Evolutionary conservation across 176 grass and related monocot genomes (phyloP).

Genomic region (Rhipidocladum racemiflorum): DNA sequence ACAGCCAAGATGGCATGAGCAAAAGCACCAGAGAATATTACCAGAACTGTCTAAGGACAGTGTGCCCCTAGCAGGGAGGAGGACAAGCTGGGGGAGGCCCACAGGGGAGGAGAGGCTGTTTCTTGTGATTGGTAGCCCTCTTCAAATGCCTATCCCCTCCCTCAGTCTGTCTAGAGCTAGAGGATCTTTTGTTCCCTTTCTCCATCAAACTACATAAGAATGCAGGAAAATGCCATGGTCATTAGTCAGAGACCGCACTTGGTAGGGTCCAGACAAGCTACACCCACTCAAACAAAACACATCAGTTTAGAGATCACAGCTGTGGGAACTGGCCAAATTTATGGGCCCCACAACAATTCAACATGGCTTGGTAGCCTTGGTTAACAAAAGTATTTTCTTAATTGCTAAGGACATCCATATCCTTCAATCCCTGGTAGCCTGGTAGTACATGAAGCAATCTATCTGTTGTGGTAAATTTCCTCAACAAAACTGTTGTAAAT

Average conservation of each 20-base stretch:
- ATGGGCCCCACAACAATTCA: neutral
- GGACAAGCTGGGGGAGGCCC: conserved; percentile 11
- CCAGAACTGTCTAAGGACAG: conserved; percentile 26
- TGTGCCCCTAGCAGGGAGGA: conserved; percentile 10
- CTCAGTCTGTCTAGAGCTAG: neutral
- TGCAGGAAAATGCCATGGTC: conserved; percentile 26
- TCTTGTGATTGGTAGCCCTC: conserved; percentile 10
- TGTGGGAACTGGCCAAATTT: conserved; percentile 24
- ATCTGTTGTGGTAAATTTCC: neutral
- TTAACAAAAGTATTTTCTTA: neutral
- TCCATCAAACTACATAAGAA: conserved; percentile 20
- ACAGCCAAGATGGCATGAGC: neutral
- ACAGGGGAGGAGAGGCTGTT: neutral
- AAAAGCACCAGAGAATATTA: conserved; percentile 31
- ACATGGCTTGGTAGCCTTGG: neutral
- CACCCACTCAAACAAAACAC: neutral
- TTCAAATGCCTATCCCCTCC: conserved; percentile 29
- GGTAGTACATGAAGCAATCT: neutral
- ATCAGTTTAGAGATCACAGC: conserved; percentile 21
- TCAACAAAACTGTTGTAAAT: neutral
- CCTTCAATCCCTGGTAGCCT: neutral
- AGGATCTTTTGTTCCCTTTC: conserved; percentile 33
- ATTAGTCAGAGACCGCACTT: neutral
- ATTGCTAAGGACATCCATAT: neutral
- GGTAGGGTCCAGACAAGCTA: neutral